A percentile compares a stretch with the other conserved stretches of the same genome.
phyloP scores from a whole-genome alignment of 208 protist genomes.

The Leishmania martiniquensis region DNA sequence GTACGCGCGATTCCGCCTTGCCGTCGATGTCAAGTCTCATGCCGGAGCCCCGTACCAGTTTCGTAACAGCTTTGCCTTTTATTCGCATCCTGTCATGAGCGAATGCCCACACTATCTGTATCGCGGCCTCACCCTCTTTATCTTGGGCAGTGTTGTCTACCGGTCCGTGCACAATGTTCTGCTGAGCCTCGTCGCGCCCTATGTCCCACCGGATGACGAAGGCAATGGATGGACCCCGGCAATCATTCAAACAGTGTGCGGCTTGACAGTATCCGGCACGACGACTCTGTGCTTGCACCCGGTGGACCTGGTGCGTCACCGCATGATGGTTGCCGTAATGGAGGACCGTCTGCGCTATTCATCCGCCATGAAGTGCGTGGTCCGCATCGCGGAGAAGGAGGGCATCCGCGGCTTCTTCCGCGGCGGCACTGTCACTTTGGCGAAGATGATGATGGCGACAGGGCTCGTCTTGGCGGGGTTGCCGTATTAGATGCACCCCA shows the following conservation, averaged over 20 bases:
- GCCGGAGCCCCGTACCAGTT: conserved; percentile 62
- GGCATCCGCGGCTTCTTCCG: conserved; percentile 73
- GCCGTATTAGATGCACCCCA: conserved; percentile 23
- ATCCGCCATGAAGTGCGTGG: conserved; percentile 57
- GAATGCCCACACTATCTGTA: conserved; percentile 80
- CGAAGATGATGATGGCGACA: conserved; percentile 52
- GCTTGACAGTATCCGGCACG: conserved; percentile 51
- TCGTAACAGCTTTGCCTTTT: conserved; percentile 75
- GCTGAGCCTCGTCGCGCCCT: conserved; percentile 39
- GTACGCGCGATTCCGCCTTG: conserved; percentile 78
- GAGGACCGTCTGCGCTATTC: conserved; percentile 65
- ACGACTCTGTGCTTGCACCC: conserved; percentile 78
- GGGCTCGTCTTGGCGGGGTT: conserved; percentile 41
- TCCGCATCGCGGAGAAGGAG: conserved; percentile 58
- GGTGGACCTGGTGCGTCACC: conserved; percentile 72
- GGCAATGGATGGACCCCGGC: conserved; percentile 39
- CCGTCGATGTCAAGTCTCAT: conserved; percentile 71
- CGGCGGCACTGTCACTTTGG: conserved; percentile 61
- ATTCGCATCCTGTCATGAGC: conserved; percentile 65
- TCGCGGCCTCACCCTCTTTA: conserved; percentile 64
- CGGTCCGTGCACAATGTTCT: conserved; percentile 42
- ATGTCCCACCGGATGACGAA: conserved; percentile 50
- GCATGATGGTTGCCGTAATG: conserved; percentile 84
- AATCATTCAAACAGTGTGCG: conserved; percentile 47
- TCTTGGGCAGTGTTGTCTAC: conserved; percentile 75